A percentile compares a stretch with the other conserved stretches of the same genome.
These are phyloP conservation scores for Yueomyces sp. DNA, from an alignment of 805 yeast genomes.

Conservation along the genomic window DNA sequence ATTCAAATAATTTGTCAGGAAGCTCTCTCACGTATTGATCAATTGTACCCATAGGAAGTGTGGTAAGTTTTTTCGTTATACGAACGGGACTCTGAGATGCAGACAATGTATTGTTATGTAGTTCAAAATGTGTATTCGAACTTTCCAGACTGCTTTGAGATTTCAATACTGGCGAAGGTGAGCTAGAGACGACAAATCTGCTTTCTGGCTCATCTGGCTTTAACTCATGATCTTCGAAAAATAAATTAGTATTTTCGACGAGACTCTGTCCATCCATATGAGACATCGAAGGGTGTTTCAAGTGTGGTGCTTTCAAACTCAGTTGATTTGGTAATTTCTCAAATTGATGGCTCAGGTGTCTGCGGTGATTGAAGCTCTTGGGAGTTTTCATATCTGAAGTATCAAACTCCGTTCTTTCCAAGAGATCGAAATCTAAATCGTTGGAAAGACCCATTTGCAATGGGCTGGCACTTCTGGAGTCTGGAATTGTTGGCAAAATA, in stretches of 20 bases:
- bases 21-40: conserved; percentile 79
- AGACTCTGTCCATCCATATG: not conserved
- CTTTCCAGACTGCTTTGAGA: conserved; percentile 20
- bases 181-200: conserved; percentile 24
- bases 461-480: conserved; percentile 16
- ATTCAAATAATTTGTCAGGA: conserved; percentile 57
- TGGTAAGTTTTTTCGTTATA: conserved; percentile 20
- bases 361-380: conserved; percentile 3
- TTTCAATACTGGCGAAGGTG: conserved; percentile 32
- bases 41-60: conserved; percentile 78
- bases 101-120: conserved; percentile 1
- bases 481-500: conserved; percentile 19
- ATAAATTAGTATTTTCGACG: too few species aligned
- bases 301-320: conserved; percentile 6
- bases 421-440: conserved; percentile 3
- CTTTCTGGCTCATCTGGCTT: conserved; percentile 20
- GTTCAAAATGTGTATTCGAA: conserved; percentile 9
- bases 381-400: conserved; percentile 19
- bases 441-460: not conserved
- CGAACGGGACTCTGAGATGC: conserved; percentile 11
- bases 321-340: conserved; percentile 4
- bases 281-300: conserved; percentile 4
- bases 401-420: conserved; percentile 2
- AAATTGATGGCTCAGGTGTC: conserved; percentile 4
- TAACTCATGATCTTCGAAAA: not conserved